Base-by-base conservation (phyloP, 495 filamentous ascomycete species). In the Neurospora pannonica region DNA sequence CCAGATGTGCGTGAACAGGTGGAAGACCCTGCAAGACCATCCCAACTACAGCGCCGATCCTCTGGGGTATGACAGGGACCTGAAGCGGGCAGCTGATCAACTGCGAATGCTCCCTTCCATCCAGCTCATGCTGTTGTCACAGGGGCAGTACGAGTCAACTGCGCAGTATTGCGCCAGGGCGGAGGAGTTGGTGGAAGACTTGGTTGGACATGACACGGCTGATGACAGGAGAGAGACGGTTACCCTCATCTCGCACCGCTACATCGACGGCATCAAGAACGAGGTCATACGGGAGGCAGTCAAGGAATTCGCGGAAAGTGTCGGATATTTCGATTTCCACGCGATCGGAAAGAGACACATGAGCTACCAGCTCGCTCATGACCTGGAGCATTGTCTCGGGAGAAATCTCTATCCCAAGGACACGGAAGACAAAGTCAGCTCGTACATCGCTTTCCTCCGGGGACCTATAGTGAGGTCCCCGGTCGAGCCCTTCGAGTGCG, bases 301-400 rank as follows among this genome's bases (percentile, higher is more conserved):
- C 1, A 74, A 76, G 15, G 76, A 80, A 2, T 87, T 87, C 62
- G 77, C 77, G 13, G 28, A 46, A 71, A 7, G 72, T 72, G 0
- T 73, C 62, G 8, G 71, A 71, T 13, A 74, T 70, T n/a, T 38
- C 75, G 4, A 77, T 19, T 70, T 85, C 21, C 75, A 78, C 38
- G 76, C 78, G 8, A 77, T 86, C 9, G 80, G 81, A 5, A 83
- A 78, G 39, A 80, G 81, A 17, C 87, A 88, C 74, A 83, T 85
- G 71, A 78, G 76, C 24, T 73, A 87, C 31, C 84, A 88, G 73
- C 84, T 89, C 48, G 84, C 81, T 11, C 70, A 78, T 8, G 85
- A 88, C 21, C 87, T 85, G 70, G 83, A 87, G 72, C 17, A 81
- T 77, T 86, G 84, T 17, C 79, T 89, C 5, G 79, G 82, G 31